A percentile compares a stretch with the other conserved stretches of the same genome.
Conservation (phyloP, 2,329 filamentous ascomycete genomes). For the Fonsecaea erecta region DNA sequence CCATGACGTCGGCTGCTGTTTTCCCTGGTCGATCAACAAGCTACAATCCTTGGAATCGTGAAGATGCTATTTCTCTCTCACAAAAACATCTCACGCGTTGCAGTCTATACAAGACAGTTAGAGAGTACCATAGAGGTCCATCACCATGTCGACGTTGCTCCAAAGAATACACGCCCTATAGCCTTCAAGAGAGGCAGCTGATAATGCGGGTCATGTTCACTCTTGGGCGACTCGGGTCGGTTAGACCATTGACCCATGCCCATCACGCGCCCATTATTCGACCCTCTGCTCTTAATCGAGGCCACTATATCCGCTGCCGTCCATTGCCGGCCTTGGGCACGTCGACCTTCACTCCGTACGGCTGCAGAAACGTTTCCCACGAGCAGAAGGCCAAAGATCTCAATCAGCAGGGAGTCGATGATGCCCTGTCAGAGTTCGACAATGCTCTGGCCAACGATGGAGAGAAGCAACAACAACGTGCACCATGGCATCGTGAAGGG, state of each 20-base stretch:
- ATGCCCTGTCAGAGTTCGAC: conserved; percentile 35
- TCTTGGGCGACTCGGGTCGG: conserved; percentile 3
- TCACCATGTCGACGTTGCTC: neutral
- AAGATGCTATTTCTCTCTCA: neutral
- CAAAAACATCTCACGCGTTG: neutral
- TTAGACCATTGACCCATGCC: conserved; percentile 8
- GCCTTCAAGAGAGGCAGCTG: neutral
- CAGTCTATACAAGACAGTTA: neutral
- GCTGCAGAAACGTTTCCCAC: conserved; percentile 18
- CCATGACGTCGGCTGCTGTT: conserved; percentile 12
- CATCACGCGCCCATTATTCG: neutral
- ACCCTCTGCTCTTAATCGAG: neutral
- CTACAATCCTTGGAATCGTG: conserved; percentile 3
- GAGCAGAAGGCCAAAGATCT: conserved; percentile 34
- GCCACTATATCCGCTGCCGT: neutral
- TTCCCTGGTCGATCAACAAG: neutral
- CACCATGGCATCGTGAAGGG: conserved; percentile 70
- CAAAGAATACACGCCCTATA: neutral
- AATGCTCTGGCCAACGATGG: conserved; percentile 46
- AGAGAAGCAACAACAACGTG: conserved; percentile 61
- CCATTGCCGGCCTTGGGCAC: neutral
- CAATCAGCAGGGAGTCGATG: conserved; percentile 37
- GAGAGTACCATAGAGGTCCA: neutral
- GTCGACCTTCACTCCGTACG: neutral
- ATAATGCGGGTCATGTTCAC: conserved; percentile 3